Evolutionary conservation across 129 eudicot species (phyloP).

Genomic region (Scalesia atractyloides): DNA sequence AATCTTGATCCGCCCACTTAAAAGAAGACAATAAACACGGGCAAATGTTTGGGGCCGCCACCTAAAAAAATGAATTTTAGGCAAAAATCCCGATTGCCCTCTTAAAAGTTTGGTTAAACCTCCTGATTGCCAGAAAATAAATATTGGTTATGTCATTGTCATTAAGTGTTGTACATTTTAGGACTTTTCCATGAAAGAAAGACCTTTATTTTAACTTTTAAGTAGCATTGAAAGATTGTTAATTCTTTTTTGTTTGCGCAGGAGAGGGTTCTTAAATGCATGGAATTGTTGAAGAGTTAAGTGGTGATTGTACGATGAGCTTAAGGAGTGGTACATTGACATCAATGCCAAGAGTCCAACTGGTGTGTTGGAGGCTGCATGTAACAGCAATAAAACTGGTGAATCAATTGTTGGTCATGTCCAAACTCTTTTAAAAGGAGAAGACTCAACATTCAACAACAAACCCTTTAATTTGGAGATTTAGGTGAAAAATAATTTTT

Average conservation of each 20-base stretch:
- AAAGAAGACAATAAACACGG: no score
- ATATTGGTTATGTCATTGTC: not conserved
- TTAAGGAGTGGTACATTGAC: conserved; percentile 25
- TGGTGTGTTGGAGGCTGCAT: conserved; percentile 57
- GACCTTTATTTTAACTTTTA: conserved; percentile 20
- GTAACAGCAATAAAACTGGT: conserved; percentile 41
- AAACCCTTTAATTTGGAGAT: conserved; percentile 27
- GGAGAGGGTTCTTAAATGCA: conserved; percentile 52
- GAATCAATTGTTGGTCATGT: conserved; percentile 44
- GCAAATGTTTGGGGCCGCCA: no score
- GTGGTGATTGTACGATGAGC: conserved; percentile 27
- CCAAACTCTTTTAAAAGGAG: conserved; percentile 42
- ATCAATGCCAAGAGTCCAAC: conserved; percentile 50
- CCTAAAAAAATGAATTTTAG: no score
- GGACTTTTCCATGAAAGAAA: conserved; percentile 9
- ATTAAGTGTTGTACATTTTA: conserved; percentile 15
- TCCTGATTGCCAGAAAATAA: no score
- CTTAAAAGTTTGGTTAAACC: no score
- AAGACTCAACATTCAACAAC: conserved; percentile 40
- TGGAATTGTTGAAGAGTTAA: conserved; percentile 37
- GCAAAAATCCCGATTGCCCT: no score
- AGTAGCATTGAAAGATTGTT: conserved; percentile 12
- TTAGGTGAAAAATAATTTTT: conserved; percentile 24
- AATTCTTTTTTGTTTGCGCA: conserved; percentile 32
- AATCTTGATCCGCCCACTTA: no score